Percentiles rank a stretch among this genome's conserved stretches.
Conservation (phyloP, 495 filamentous ascomycete species). For the Penicillium roqueforti region DNA sequence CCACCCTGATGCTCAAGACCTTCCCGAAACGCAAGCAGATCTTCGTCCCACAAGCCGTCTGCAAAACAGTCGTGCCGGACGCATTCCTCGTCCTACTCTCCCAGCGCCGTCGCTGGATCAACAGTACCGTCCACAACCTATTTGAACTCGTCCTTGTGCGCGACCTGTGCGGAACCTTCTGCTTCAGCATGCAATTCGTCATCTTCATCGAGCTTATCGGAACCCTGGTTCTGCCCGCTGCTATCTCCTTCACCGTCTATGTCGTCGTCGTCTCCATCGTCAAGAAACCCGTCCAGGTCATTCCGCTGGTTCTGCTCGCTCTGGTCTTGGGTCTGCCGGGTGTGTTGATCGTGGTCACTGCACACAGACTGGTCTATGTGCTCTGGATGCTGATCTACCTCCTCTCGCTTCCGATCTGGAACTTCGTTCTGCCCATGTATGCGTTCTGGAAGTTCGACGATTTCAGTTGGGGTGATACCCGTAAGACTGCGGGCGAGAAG, state of each 20-base stretch:
- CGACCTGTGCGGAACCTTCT: conserved; percentile 98
- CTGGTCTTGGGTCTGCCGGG: conserved; percentile 93
- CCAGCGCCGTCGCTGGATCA: conserved; percentile 97
- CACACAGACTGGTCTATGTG: conserved; percentile 91
- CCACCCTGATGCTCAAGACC: conserved; percentile 95
- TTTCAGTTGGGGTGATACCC: conserved; percentile 98
- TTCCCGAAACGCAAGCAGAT: conserved; percentile 99
- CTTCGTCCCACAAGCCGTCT: conserved; percentile 96
- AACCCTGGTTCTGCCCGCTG: conserved; percentile 89
- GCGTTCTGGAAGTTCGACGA: conserved; percentile 99
- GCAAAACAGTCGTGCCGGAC: conserved; percentile 96
- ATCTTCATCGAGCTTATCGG: conserved; percentile 95
- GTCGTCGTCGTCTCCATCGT: conserved; percentile 87
- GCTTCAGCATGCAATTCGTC: conserved; percentile 99
- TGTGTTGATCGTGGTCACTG: conserved; percentile 89
- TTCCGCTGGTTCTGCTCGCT: conserved; percentile 84
- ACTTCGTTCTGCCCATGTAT: conserved; percentile 90
- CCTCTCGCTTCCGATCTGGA: conserved; percentile 92
- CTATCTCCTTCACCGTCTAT: conserved; percentile 96
- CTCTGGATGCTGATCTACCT: conserved; percentile 97
- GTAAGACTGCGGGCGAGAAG: conserved; percentile 91
- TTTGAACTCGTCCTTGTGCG: conserved; percentile 96
- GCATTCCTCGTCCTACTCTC: conserved; percentile 88
- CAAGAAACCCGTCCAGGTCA: conserved; percentile 76
- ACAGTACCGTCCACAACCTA: conserved; percentile 97